phyloP scores from a whole-genome alignment of 1,284 basidiomycete species.

The Tremellales sp. region DNA sequence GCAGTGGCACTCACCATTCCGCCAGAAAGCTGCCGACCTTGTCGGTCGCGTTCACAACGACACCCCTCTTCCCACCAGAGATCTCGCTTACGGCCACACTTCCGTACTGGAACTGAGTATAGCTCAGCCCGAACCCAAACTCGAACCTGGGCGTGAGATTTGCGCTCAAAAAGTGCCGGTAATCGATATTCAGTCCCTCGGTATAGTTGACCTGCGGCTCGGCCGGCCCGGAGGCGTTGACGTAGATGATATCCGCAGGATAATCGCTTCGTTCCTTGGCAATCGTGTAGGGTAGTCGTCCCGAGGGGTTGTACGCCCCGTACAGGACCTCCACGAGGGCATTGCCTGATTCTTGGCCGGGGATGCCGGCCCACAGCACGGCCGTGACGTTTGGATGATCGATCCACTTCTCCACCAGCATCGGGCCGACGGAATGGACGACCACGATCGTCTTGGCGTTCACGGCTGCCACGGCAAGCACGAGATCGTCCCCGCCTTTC shows the following conservation, averaged over 20 bases:
- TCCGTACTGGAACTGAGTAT: slow-evolving; percentile 71
- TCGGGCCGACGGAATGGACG: slow-evolving; percentile 69
- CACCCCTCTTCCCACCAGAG: slow-evolving; percentile 2
- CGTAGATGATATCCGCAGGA: slow-evolving; percentile 50
- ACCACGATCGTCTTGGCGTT: slow-evolving; percentile 75
- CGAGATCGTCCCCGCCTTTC: slow-evolving; percentile 62
- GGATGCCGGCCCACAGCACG: slow-evolving; percentile 48
- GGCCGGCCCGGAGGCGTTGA: slow-evolving; percentile 27
- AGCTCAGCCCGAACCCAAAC: slow-evolving; percentile 81
- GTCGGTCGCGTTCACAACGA: neutral
- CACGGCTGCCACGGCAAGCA: slow-evolving; percentile 43
- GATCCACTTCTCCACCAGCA: slow-evolving; percentile 71
- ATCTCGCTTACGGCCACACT: slow-evolving; percentile 50
- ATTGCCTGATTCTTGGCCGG: slow-evolving; percentile 75
- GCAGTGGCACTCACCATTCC: slow-evolving; percentile 19
- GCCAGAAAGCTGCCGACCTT: slow-evolving; percentile 22
- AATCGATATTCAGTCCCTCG: slow-evolving; percentile 73
- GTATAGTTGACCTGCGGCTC: slow-evolving; percentile 59
- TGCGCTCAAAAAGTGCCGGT: slow-evolving; percentile 69
- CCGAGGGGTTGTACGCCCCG: slow-evolving; percentile 64
- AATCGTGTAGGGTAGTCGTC: slow-evolving; percentile 74
- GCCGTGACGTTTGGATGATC: slow-evolving; percentile 61
- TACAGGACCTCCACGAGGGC: slow-evolving; percentile 60
- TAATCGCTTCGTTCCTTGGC: slow-evolving; percentile 67
- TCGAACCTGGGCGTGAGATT: slow-evolving; percentile 61